These are phyloP conservation scores for Parasarocladium wereldwijsianum DNA, from an alignment of 2,329 filamentous ascomycete genomes.

Conservation along the genomic window DNA sequence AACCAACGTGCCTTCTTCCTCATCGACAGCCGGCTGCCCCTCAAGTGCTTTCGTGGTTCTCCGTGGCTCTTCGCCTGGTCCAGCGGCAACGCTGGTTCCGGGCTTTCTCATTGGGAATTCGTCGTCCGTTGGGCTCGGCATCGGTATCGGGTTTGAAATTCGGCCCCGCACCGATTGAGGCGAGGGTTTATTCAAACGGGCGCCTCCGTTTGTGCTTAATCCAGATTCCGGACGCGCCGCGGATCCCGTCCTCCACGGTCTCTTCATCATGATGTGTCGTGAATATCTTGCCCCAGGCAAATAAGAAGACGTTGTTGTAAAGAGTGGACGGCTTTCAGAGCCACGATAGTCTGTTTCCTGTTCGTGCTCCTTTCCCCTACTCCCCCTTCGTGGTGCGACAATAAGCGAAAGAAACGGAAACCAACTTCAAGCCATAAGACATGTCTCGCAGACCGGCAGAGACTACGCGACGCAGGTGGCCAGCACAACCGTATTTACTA, in stretches of 20 bases:
- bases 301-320: not conserved
- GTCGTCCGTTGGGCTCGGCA: slow-evolving; percentile 31
- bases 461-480: slow-evolving; percentile 2
- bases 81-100: slow-evolving; percentile 18
- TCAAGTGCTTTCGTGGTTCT: slow-evolving; percentile 5
- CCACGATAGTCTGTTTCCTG: too few species aligned
- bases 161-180: slow-evolving; percentile 30
- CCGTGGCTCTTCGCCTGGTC: slow-evolving; percentile 12
- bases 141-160: slow-evolving; percentile 47
- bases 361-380: too few species aligned
- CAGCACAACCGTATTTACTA: not conserved
- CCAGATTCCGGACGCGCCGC: slow-evolving; percentile 2
- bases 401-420: not conserved
- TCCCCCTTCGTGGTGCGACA: not conserved
- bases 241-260: slow-evolving; percentile 2
- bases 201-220: slow-evolving; percentile 1
- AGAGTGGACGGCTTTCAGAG: not conserved
- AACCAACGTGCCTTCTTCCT: slow-evolving; percentile 1
- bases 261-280: slow-evolving; percentile 1
- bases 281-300: not conserved
- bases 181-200: slow-evolving; percentile 1
- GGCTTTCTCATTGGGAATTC: slow-evolving; percentile 37
- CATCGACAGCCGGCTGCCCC: not conserved
- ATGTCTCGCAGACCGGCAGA: slow-evolving; percentile 1
- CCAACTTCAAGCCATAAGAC: slow-evolving; percentile 2